These are phyloP conservation scores for Rutstroemia sp. DNA, from an alignment of 2,329 filamentous ascomycete species.

Conservation along the genomic window DNA sequence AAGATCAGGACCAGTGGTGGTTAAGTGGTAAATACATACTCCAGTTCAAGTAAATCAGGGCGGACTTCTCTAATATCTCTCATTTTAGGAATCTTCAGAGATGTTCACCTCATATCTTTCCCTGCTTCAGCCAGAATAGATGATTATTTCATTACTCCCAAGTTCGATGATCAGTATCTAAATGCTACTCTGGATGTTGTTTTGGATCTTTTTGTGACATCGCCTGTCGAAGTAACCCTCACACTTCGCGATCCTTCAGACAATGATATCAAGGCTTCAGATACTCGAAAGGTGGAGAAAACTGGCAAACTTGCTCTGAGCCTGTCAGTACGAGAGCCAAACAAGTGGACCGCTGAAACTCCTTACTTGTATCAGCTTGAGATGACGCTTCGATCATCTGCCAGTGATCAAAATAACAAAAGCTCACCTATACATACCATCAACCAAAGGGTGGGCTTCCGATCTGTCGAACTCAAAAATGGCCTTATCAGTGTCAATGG, in stretches of 20 bases:
- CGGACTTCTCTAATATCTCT: neutral
- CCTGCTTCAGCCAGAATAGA: conserved; percentile 44
- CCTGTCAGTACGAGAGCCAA: conserved; percentile 38
- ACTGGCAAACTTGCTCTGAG: conserved; percentile 1
- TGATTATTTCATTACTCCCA: conserved; percentile 48
- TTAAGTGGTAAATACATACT: conserved; percentile 40
- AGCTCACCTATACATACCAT: conserved; percentile 23
- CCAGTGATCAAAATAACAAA: conserved; percentile 22
- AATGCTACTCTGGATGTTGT: conserved; percentile 32
- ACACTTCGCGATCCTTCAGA: conserved; percentile 10
- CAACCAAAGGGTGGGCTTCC: conserved; percentile 53
- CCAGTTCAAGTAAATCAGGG: neutral
- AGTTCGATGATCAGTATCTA: conserved; percentile 44
- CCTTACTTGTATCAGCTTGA: conserved; percentile 52
- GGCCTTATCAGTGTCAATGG: conserved; percentile 58
- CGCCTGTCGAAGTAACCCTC: conserved; percentile 2
- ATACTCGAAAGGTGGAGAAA: neutral
- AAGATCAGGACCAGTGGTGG: conserved; percentile 64
- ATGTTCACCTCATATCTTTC: conserved; percentile 55
- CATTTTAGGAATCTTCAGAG: conserved; percentile 51
- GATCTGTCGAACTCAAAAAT: conserved; percentile 53
- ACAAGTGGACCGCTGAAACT: conserved; percentile 63
- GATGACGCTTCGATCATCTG: conserved; percentile 31
- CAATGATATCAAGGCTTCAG: neutral
- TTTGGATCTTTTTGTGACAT: conserved; percentile 1